Base-by-base conservation (phyloP, 129 eudicot genomes). In the Chrysanthemum lavandulifolium region DNA sequence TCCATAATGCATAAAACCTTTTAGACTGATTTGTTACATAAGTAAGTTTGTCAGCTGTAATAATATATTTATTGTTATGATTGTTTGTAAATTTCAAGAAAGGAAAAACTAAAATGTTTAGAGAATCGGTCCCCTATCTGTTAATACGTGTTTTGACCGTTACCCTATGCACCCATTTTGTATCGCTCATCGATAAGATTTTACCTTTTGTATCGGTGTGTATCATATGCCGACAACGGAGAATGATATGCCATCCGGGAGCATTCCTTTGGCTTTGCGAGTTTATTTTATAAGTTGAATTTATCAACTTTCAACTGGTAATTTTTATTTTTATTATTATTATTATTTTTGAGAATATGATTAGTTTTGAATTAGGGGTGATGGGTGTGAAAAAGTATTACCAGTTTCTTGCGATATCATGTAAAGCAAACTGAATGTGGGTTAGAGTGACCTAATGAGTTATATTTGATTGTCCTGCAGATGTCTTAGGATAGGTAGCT, bases 201-300 rank as follows among this genome's bases (percentile, higher is more conserved):
- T 50, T 73, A 55, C 4, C 9, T 48, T 65, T 56, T 71, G 60
- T 60, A 69, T 16, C 84, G 90, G 98, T 74, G 98, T 94, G 55
- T 94, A 94, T 73, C 98, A 94, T 79, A 94, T 94, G 98, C 98
- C 98, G 13, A 94, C 98, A 74, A 90, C 98, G 13, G 98, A 94
- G 88, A 90, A 90, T 77, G 98, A 94, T 66, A 81, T 84, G 81
- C 97, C 98, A 51, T 74, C 92, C 10, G 97, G 93, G 77, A 94
- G 97, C 84, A 94, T 94, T 82, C 98, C 98, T 40, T 74, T 94
- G 75, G 98, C 98, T 36, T 66, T 93, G 54, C 98, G 79, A 93
- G 97, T 82, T 84, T 93, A 67, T 93, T 93, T 75, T 90, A 86
- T 79, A 94, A 25, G 2, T 2, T 25, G 2, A 25, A 25, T 25